Evolutionary conservation across 2,329 filamentous ascomycete genomes (phyloP).

Genomic region (Xylariomycetidae sp.): DNA sequence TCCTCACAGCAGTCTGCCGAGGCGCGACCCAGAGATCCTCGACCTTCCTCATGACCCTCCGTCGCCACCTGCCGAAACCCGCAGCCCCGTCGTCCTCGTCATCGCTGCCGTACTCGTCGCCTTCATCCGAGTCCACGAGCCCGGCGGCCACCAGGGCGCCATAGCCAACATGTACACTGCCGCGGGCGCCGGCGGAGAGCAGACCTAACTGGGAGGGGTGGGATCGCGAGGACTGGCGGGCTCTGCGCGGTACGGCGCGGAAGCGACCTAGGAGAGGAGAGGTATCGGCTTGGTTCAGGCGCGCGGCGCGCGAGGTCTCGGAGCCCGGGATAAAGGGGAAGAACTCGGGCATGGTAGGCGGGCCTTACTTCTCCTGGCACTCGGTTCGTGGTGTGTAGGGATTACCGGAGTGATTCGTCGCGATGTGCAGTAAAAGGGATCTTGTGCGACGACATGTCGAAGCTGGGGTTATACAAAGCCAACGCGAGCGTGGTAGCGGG

Average conservation of each 20-base stretch:
- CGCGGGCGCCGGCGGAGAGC: conserved; percentile 36
- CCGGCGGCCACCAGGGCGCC: conserved; percentile 46
- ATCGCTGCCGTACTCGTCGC: conserved; percentile 17
- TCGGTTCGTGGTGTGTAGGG: no score
- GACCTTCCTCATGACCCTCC: conserved; percentile 28
- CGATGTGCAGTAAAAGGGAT: no score
- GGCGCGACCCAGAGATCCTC: conserved; percentile 59
- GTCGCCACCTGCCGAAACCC: conserved; percentile 6
- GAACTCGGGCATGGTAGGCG: conserved; percentile 53
- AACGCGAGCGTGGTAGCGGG: no score
- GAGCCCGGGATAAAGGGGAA: conserved; percentile 64
- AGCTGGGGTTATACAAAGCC: no score
- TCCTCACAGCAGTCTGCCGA: conserved; percentile 52
- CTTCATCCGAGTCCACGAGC: conserved; percentile 27
- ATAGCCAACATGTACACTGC: conserved; percentile 54
- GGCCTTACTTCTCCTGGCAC: no score
- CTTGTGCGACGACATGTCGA: no score
- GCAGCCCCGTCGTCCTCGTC: conserved; percentile 16
- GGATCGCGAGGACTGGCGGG: conserved; percentile 16
- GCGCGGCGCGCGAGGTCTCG: conserved; percentile 46
- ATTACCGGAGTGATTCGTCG: no score
- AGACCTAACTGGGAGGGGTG: conserved; percentile 31
- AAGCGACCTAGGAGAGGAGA: conserved; percentile 62
- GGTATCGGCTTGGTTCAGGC: conserved; percentile 39
- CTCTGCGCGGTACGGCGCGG: conserved; percentile 45